Conservation (phyloP, 768 basidiomycete species). For the Cystofilobasidium ferigula region DNA sequence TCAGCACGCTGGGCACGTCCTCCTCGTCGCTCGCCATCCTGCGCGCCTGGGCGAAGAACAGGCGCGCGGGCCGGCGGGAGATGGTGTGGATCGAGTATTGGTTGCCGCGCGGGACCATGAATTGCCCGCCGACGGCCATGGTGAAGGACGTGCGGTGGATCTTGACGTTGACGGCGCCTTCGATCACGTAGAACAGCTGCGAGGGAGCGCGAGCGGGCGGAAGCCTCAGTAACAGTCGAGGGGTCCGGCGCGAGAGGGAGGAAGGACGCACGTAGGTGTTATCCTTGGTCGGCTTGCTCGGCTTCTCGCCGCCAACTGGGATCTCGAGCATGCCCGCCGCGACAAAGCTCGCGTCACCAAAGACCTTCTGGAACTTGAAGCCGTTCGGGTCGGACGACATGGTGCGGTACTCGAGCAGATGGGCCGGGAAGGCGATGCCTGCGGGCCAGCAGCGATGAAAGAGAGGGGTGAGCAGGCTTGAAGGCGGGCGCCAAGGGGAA, state of each 20-base stretch:
- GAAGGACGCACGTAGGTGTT: conserved; percentile 67
- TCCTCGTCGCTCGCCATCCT: conserved; percentile 32
- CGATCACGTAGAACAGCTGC: conserved; percentile 67
- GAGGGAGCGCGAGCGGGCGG: background rate
- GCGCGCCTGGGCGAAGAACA: conserved; percentile 87
- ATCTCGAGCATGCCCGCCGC: conserved; percentile 80
- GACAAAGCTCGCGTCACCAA: conserved; percentile 79
- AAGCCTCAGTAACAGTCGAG: too few relatives aligned
- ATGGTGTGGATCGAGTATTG: conserved; percentile 84
- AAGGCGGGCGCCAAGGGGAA: background rate
- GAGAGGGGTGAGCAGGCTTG: background rate
- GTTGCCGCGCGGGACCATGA: conserved; percentile 86
- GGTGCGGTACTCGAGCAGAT: conserved; percentile 52
- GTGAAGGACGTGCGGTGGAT: conserved; percentile 69
- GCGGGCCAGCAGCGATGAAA: background rate
- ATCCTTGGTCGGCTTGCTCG: conserved; percentile 77
- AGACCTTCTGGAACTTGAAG: conserved; percentile 84
- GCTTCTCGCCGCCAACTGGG: conserved; percentile 68
- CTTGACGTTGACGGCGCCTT: conserved; percentile 77
- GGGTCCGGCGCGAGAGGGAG: background rate
- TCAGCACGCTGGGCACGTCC: conserved; percentile 25
- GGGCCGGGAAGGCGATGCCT: conserved; percentile 72
- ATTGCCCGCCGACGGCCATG: conserved; percentile 70
- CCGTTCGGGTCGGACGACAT: conserved; percentile 48
- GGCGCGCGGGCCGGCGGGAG: conserved; percentile 47